Conservation (phyloP, 768 basidiomycete genomes). For the Wakefieldia striispora region DNA sequence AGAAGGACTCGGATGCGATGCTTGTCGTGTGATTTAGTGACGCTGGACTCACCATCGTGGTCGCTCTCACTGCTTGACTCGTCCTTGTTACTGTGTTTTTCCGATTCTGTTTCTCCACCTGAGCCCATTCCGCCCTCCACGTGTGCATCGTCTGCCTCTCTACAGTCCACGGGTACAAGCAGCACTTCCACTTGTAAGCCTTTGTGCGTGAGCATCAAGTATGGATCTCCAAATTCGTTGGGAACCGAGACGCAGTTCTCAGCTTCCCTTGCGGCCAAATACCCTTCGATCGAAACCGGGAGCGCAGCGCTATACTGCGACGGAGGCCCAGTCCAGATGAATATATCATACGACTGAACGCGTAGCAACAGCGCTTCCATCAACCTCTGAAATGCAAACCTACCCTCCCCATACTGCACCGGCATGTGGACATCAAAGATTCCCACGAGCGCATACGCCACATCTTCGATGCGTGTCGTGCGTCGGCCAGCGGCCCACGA, state of each 20-base stretch:
- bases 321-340: slow-evolving; percentile 8
- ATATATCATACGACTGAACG: background rate
- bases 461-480: slow-evolving; percentile 25
- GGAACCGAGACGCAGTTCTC: background rate
- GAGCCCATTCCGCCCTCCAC: background rate
- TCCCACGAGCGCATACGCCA: slow-evolving; percentile 23
- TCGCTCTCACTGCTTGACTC: background rate
- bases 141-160: background rate
- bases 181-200: slow-evolving; percentile 8
- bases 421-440: slow-evolving; percentile 21
- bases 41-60: background rate
- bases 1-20: background rate
- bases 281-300: slow-evolving; percentile 6
- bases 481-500: slow-evolving; percentile 21
- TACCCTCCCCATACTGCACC: slow-evolving; percentile 24
- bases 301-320: slow-evolving; percentile 6
- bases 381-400: slow-evolving; percentile 21
- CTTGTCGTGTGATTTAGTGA: background rate
- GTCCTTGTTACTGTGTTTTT: background rate
- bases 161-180: slow-evolving; percentile 2
- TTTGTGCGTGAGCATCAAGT: slow-evolving; percentile 3
- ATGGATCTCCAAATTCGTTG: slow-evolving; percentile 5
- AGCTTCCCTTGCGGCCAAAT: slow-evolving; percentile 6
- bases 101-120: background rate
- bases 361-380: slow-evolving; percentile 6